These are phyloP conservation scores for Cladophialophora carrionii DNA, from an alignment of 2,329 filamentous ascomycete species.

Conservation along the genomic window DNA sequence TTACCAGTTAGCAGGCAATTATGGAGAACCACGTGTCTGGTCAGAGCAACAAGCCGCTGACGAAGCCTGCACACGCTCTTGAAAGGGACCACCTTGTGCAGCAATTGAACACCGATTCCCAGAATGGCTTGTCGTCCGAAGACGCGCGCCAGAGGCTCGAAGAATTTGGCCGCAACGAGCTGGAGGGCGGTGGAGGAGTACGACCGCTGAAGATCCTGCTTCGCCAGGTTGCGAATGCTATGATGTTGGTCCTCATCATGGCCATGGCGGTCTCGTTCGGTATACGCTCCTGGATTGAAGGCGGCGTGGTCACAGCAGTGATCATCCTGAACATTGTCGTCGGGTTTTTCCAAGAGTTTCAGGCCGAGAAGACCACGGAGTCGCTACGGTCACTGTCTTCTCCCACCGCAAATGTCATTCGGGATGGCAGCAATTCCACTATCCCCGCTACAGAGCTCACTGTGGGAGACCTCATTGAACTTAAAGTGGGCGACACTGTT, in stretches of 20 bases:
- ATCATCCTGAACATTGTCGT: constrained; percentile 63
- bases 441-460: constrained; percentile 60
- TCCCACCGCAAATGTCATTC: constrained; percentile 55
- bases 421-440: constrained; percentile 53
- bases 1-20: not conserved
- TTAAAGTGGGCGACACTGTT: constrained; percentile 53
- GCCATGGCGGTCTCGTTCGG: constrained; percentile 63
- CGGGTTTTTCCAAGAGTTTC: constrained; percentile 59
- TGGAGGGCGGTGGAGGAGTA: constrained; percentile 69
- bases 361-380: constrained; percentile 59
- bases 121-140: constrained; percentile 55
- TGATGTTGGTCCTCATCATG: constrained; percentile 64
- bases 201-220: constrained; percentile 71
- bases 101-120: constrained; percentile 59
- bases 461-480: constrained; percentile 61
- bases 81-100: constrained; percentile 56
- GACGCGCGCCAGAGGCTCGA: constrained; percentile 61
- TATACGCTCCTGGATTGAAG: constrained; percentile 64
- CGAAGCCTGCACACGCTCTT: constrained; percentile 66
- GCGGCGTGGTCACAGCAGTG: constrained; percentile 61
- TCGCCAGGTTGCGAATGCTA: constrained; percentile 68
- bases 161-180: constrained; percentile 64
- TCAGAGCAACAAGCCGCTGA: constrained; percentile 58
- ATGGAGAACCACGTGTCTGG: constrained; percentile 47
- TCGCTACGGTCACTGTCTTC: constrained; percentile 55